Evolutionary conservation across 23 red algal genomes (phyloP).

Genomic region (Pyropia haitanensis): DNA sequence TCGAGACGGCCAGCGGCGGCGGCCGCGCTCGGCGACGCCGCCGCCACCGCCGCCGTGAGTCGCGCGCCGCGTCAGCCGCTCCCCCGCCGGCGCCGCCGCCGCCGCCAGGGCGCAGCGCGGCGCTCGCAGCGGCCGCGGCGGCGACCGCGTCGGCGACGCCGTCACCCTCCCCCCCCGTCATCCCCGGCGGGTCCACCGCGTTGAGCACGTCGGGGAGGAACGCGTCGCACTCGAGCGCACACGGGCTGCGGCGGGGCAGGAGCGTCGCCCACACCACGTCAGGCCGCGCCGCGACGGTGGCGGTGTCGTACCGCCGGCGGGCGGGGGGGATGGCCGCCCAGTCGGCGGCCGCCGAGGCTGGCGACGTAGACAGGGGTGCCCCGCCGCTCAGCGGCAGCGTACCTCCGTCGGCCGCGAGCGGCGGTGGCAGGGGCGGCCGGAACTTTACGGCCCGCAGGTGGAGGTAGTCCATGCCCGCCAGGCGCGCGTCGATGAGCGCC

Average conservation of each 20-base stretch:
- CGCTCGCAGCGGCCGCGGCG: neutral
- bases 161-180: too few species aligned
- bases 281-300: neutral
- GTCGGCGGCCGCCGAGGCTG: neutral
- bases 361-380: too few species aligned
- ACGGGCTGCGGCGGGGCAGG: slow-evolving; percentile 29
- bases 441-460: slow-evolving; percentile 37
- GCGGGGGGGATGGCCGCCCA: neutral
- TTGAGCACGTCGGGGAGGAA: slow-evolving; percentile 43
- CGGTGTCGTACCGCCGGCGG: neutral
- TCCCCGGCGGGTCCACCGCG: slow-evolving; percentile 1
- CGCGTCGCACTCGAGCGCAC: slow-evolving; percentile 52
- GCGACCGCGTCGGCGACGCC: too few species aligned
- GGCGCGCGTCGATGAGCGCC: slow-evolving; percentile 55
- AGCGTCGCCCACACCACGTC: slow-evolving; percentile 33
- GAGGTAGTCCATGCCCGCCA: slow-evolving; percentile 80
- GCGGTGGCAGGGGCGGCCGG: slow-evolving; percentile 35
- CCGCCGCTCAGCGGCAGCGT: too few species aligned
- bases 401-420: too few species aligned
- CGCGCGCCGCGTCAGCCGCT: too few species aligned
- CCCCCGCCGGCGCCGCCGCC: too few species aligned
- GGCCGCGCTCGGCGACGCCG: too few species aligned
- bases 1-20: too few species aligned
- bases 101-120: neutral
- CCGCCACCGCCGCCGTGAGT: too few species aligned